phyloP scores from a whole-genome alignment of 345 rosid species.

The Garcia nutans region DNA sequence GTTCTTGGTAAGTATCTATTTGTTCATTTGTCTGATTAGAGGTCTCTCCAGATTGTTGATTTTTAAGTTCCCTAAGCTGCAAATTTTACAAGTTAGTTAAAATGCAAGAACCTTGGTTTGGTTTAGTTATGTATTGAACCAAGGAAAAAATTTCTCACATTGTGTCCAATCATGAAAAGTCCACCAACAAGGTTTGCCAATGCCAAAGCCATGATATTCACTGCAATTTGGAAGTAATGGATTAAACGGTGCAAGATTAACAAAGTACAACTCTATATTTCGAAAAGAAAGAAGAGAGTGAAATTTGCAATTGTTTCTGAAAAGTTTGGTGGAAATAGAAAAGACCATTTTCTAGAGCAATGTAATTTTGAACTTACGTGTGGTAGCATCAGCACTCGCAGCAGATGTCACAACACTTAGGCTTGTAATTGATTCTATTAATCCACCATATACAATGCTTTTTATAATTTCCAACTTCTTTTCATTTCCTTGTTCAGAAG shows the following conservation, averaged over 20 bases:
- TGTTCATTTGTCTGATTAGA: slow-evolving; percentile 8
- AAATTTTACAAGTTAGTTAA: background rate
- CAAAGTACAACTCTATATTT: background rate
- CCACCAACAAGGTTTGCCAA: slow-evolving; percentile 29
- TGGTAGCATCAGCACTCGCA: slow-evolving; percentile 17
- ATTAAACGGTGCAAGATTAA: background rate
- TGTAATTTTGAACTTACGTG: slow-evolving; percentile 11
- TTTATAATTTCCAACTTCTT: slow-evolving; percentile 18
- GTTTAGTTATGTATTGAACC: background rate
- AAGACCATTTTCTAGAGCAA: background rate
- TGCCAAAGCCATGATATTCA: slow-evolving; percentile 15
- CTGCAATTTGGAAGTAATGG: slow-evolving; percentile 1
- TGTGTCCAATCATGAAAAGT: slow-evolving; percentile 12
- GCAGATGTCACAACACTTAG: slow-evolving; percentile 28
- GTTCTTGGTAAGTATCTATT: slow-evolving; percentile 9
- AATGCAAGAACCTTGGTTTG: background rate
- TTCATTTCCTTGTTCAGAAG: background rate
- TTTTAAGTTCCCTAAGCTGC: slow-evolving; percentile 22
- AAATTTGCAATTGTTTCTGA: no score
- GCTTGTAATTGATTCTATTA: slow-evolving; percentile 24
- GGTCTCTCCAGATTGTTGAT: slow-evolving; percentile 1
- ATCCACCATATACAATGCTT: slow-evolving; percentile 31
- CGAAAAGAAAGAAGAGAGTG: background rate
- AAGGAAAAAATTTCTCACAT: slow-evolving; percentile 15
- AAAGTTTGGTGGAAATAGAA: no score